Evolutionary conservation across 148 eudicot species (phyloP).

Genomic region (Vaccinium darrowii): DNA sequence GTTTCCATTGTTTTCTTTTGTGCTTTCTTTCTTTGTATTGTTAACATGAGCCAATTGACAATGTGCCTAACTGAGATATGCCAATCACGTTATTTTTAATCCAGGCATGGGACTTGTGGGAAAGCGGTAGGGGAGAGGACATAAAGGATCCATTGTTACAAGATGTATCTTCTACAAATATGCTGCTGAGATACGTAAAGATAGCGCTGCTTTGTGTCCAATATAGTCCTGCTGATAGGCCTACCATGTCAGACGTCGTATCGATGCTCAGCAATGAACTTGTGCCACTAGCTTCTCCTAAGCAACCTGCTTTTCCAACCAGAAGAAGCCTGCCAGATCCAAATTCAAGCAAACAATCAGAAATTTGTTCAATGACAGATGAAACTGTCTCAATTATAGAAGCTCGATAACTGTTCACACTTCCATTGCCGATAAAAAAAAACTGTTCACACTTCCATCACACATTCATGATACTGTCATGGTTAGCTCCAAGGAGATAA

Average conservation of each 20-base stretch:
- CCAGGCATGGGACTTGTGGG: background rate
- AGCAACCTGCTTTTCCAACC: background rate
- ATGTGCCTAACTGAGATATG: background rate
- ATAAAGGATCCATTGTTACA: background rate
- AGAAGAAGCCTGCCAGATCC: background rate
- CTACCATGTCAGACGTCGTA: constrained; percentile 2
- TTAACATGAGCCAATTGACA: background rate
- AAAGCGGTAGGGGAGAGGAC: background rate
- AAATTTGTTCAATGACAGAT: background rate
- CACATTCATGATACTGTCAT: background rate
- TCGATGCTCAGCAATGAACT: background rate
- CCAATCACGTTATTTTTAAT: background rate
- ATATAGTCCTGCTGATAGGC: constrained; percentile 4
- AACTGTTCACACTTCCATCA: background rate
- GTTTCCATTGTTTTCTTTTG: background rate
- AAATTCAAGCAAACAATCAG: background rate
- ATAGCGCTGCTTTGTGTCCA: constrained; percentile 15
- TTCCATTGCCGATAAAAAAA: background rate
- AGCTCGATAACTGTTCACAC: background rate
- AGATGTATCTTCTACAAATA: background rate
- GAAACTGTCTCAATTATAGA: background rate
- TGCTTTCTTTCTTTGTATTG: background rate
- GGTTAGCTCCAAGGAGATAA: background rate
- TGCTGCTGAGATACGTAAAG: constrained; percentile 5
- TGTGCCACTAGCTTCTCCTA: background rate